phyloP scores from a whole-genome alignment of 495 filamentous ascomycete species.

The Trichocladium uniseriatum region DNA sequence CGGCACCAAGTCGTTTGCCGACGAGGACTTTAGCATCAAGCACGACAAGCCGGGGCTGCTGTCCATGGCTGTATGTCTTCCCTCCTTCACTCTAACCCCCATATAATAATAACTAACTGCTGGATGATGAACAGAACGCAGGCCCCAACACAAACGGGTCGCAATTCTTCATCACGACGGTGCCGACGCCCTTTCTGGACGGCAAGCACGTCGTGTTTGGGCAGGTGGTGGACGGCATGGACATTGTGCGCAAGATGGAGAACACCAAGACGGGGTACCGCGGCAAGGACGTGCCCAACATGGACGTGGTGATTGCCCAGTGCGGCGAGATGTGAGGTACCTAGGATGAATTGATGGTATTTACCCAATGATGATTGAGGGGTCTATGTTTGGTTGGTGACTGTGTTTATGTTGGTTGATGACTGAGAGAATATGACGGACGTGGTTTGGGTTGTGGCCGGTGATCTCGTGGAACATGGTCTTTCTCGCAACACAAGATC shows the following conservation, averaged over 20 bases:
- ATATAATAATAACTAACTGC: no score
- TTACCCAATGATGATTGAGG: no score
- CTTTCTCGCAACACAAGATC: no score
- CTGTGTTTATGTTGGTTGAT: no score
- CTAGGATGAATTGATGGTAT: no score
- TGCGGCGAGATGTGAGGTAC: slow-evolving; percentile 81
- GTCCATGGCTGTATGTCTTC: slow-evolving; percentile 76
- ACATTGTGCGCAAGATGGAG: slow-evolving; percentile 81
- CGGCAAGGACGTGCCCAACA: slow-evolving; percentile 67
- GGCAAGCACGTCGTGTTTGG: slow-evolving; percentile 95
- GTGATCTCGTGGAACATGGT: no score
- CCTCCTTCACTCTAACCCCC: not conserved
- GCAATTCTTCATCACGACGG: slow-evolving; percentile 95
- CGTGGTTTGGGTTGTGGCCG: no score
- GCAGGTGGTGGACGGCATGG: slow-evolving; percentile 80
- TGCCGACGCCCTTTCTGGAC: slow-evolving; percentile 79
- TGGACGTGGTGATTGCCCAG: slow-evolving; percentile 76
- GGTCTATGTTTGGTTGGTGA: no score
- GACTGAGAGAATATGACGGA: no score
- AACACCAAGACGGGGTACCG: slow-evolving; percentile 64
- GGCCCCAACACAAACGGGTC: slow-evolving; percentile 91
- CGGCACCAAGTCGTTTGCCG: slow-evolving; percentile 70
- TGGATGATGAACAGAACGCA: slow-evolving; percentile 64
- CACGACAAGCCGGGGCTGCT: slow-evolving; percentile 74
- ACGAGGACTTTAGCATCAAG: slow-evolving; percentile 79